Conservation (phyloP, 805 yeast species). For the Komagataella populi region DNA sequence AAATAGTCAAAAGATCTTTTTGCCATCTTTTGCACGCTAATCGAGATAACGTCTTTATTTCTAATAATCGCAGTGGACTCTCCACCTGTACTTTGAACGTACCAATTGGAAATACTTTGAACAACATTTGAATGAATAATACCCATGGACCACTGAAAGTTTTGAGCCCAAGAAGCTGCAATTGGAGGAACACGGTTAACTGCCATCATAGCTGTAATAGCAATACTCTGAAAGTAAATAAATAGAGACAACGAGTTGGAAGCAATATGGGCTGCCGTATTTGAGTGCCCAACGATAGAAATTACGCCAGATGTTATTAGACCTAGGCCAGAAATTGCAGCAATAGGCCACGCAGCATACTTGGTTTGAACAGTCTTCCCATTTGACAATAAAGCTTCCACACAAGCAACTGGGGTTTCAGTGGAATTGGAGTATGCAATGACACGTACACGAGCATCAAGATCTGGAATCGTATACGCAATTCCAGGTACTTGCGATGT, state of each 20-base stretch:
- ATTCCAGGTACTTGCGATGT: conserved; percentile 56
- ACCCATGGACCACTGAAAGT: conserved; percentile 94
- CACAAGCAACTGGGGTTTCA: conserved; percentile 65
- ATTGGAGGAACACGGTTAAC: conserved; percentile 89
- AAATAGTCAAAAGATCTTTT: conserved; percentile 3
- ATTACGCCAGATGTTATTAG: conserved; percentile 77
- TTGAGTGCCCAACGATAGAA: conserved; percentile 77
- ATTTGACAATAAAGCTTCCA: conserved; percentile 72
- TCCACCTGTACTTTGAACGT: conserved; percentile 92
- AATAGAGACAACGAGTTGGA: conserved; percentile 87
- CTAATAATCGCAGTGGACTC: conserved; percentile 60
- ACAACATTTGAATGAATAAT: conserved; percentile 64
- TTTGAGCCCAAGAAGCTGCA: conserved; percentile 96
- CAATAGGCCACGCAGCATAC: conserved; percentile 93
- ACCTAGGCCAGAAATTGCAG: conserved; percentile 82
- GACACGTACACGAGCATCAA: conserved; percentile 84
- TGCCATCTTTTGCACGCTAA: conserved; percentile 62
- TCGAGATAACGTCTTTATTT: conserved; percentile 52
- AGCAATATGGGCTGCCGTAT: conserved; percentile 95
- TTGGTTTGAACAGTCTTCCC: conserved; percentile 90
- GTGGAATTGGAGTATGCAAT: conserved; percentile 36
- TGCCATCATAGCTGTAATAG: conserved; percentile 91
- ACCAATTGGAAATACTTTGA: conserved; percentile 84
- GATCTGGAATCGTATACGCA: conserved; percentile 85
- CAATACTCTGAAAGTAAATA: conserved; percentile 86